These are phyloP conservation scores for Hygrocybe punicea DNA, from an alignment of 768 basidiomycete genomes.

Conservation along the genomic window DNA sequence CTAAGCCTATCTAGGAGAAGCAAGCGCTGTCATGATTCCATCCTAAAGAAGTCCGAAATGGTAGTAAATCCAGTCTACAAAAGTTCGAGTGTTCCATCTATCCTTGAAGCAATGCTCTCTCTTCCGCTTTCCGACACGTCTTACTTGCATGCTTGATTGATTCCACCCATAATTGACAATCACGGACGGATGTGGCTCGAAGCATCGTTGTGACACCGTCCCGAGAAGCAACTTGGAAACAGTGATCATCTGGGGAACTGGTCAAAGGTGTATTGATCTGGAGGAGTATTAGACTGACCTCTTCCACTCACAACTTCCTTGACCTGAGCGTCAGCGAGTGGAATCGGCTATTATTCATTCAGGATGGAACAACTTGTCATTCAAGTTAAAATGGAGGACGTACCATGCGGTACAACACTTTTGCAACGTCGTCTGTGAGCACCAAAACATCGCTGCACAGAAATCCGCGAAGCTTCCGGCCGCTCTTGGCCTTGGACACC, in stretches of 20 bases:
- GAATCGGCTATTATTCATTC: conserved; percentile 56
- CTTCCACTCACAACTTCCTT: conserved; percentile 48
- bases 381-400: conserved; percentile 21
- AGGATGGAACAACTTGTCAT: neutral
- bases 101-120: conserved; percentile 24
- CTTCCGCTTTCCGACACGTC: conserved; percentile 46
- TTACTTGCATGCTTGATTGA: conserved; percentile 40
- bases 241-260: conserved; percentile 52
- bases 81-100: neutral
- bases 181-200: conserved; percentile 53
- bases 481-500: conserved; percentile 79
- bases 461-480: conserved; percentile 69
- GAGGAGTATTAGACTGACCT: conserved; percentile 33
- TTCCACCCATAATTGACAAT: conserved; percentile 51
- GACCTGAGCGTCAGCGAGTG: conserved; percentile 63
- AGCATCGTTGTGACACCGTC: conserved; percentile 69
- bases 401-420: conserved; percentile 81
- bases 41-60: neutral
- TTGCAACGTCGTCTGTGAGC: conserved; percentile 68
- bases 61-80: neutral
- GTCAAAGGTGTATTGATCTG: conserved; percentile 1
- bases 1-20: neutral
- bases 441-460: conserved; percentile 90
- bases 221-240: conserved; percentile 64
- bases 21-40: too few species aligned